Conservation (phyloP, 805 yeast genomes). For the Hanseniaspora meyeri region DNA sequence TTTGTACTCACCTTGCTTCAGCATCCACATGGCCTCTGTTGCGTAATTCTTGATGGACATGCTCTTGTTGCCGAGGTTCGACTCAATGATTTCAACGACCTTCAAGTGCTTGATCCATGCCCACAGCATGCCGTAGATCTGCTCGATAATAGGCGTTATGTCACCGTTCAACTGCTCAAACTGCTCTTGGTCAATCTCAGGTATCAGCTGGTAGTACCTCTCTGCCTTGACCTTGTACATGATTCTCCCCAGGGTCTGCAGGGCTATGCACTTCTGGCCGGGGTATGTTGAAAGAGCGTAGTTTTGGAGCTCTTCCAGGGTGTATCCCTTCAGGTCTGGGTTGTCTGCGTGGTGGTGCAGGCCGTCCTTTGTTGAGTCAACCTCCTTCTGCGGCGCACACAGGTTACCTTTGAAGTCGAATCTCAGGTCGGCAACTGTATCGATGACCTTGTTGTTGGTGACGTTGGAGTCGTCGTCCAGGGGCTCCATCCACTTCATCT, state of each 20-base stretch:
- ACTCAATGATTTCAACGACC: slow-evolving; percentile 52
- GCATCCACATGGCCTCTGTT: slow-evolving; percentile 80
- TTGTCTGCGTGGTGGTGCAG: slow-evolving; percentile 85
- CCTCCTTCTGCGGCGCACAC: slow-evolving; percentile 44
- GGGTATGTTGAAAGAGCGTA: slow-evolving; percentile 66
- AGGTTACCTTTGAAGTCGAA: slow-evolving; percentile 81
- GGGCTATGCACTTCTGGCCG: slow-evolving; percentile 76
- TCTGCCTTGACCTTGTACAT: slow-evolving; percentile 63
- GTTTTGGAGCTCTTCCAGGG: slow-evolving; percentile 69
- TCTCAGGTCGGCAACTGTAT: slow-evolving; percentile 55
- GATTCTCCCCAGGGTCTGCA: slow-evolving; percentile 77
- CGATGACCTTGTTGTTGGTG: slow-evolving; percentile 24
- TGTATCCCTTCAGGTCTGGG: slow-evolving; percentile 87
- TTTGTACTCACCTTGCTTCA: slow-evolving; percentile 43
- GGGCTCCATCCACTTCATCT: slow-evolving; percentile 78
- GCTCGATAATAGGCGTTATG: slow-evolving; percentile 25
- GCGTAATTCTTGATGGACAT: slow-evolving; percentile 73
- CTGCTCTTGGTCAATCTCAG: slow-evolving; percentile 32
- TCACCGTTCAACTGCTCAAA: slow-evolving; percentile 31
- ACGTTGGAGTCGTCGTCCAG: slow-evolving; percentile 32
- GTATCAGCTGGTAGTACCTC: slow-evolving; percentile 42
- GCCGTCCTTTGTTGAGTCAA: slow-evolving; percentile 43
- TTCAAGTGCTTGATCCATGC: slow-evolving; percentile 51
- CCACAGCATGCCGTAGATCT: slow-evolving; percentile 45
- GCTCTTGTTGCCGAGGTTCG: slow-evolving; percentile 57